phyloP scores from a whole-genome alignment of 2,329 filamentous ascomycete genomes.

The Tolypocladium tropicale region DNA sequence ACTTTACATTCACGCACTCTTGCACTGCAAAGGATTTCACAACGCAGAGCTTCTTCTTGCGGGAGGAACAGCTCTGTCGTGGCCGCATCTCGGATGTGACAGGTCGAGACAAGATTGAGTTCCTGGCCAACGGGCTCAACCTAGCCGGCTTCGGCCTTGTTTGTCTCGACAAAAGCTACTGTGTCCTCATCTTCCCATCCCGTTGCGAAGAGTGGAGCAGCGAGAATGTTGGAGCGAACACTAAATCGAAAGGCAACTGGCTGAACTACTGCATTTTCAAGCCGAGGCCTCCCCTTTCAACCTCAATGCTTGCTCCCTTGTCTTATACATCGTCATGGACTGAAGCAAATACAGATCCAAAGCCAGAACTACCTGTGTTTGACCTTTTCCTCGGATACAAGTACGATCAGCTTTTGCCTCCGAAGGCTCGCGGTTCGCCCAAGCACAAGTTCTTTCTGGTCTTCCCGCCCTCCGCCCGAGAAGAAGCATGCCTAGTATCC shows the following conservation, averaged over 20 bases:
- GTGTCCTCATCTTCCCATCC: slow-evolving; percentile 29
- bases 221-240: slow-evolving; percentile 6
- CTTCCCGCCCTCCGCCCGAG: slow-evolving; percentile 30
- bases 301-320: slow-evolving; percentile 15
- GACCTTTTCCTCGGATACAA: slow-evolving; percentile 19
- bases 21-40: slow-evolving; percentile 22
- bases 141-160: slow-evolving; percentile 25
- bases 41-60: slow-evolving; percentile 5
- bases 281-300: slow-evolving; percentile 10
- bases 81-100: slow-evolving; percentile 10
- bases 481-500: slow-evolving; percentile 26
- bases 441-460: slow-evolving; percentile 33
- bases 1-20: slow-evolving; percentile 22
- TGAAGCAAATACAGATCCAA: neutral
- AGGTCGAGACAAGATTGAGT: slow-evolving; percentile 11
- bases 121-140: slow-evolving; percentile 22
- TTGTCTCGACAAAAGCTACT: slow-evolving; percentile 18
- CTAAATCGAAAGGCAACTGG: neutral
- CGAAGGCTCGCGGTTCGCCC: slow-evolving; percentile 4
- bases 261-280: slow-evolving; percentile 29
- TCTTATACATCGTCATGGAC: neutral
- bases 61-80: slow-evolving; percentile 8
- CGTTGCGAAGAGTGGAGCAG: slow-evolving; percentile 24
- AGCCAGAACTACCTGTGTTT: slow-evolving; percentile 11
- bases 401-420: slow-evolving; percentile 19